phyloP scores from a whole-genome alignment of 2,329 filamentous ascomycete species.

The Pyrenochaeta sp. region DNA sequence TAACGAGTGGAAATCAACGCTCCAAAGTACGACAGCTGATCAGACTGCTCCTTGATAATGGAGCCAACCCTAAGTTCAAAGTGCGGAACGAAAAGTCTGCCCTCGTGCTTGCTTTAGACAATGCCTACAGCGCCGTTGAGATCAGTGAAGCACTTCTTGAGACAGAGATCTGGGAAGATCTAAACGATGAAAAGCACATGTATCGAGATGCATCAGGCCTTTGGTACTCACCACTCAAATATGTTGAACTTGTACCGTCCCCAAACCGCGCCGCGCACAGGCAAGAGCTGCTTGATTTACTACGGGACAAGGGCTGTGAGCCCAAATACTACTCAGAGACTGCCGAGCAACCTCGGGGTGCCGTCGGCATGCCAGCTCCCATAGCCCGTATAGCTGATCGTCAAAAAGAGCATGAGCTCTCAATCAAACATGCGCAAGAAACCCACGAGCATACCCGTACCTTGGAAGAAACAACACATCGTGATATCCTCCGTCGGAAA shows the following conservation, averaged over 20 bases:
- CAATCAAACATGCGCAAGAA: slow-evolving; percentile 37
- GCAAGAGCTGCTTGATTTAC: slow-evolving; percentile 36
- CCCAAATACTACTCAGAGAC: slow-evolving; percentile 46
- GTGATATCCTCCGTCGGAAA: slow-evolving; percentile 37
- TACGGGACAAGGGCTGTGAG: slow-evolving; percentile 45
- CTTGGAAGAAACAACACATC: slow-evolving; percentile 40
- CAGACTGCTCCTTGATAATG: slow-evolving; percentile 63
- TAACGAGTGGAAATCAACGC: slow-evolving; percentile 47
- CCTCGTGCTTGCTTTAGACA: slow-evolving; percentile 66
- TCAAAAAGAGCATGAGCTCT: slow-evolving; percentile 42
- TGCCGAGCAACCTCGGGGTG: slow-evolving; percentile 49
- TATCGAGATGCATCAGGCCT: slow-evolving; percentile 55
- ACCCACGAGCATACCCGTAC: slow-evolving; percentile 37
- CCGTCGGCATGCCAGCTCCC: slow-evolving; percentile 41
- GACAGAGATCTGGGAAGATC: slow-evolving; percentile 69
- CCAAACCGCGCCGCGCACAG: slow-evolving; percentile 29
- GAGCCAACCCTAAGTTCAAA: slow-evolving; percentile 65
- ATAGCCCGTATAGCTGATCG: slow-evolving; percentile 41
- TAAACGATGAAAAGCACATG: slow-evolving; percentile 67
- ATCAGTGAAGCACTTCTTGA: slow-evolving; percentile 68
- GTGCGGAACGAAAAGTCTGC: slow-evolving; percentile 65
- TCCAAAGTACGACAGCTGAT: slow-evolving; percentile 57
- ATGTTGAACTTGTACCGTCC: slow-evolving; percentile 54
- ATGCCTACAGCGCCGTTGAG: slow-evolving; percentile 63
- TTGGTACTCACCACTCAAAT: slow-evolving; percentile 72